Conservation (phyloP, 192 early-diverging fungal species). For the Entophlyctis luteolus region DNA sequence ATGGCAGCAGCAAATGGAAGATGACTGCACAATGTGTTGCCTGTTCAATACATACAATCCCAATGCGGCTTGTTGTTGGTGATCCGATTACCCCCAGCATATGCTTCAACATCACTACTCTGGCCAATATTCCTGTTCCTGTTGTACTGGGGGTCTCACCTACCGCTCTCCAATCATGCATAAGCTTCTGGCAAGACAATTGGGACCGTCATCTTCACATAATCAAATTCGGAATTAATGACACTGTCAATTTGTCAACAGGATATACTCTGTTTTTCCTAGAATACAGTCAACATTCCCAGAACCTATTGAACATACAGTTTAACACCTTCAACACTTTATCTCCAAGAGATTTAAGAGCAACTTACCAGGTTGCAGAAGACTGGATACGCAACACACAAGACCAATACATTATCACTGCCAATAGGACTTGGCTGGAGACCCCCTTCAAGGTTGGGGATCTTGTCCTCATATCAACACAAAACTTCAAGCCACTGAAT, state of each 20-base stretch:
- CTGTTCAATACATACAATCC: too few relatives aligned
- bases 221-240: conserved; percentile 44
- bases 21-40: too few relatives aligned
- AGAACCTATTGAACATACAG: neutral
- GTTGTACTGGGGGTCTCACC: too few relatives aligned
- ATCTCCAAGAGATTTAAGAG: neutral
- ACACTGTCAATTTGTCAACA: conserved; percentile 34
- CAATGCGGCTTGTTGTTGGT: too few relatives aligned
- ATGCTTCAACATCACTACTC: too few relatives aligned
- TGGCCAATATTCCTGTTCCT: too few relatives aligned
- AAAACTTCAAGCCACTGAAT: conserved; percentile 6
- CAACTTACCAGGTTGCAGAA: conserved; percentile 8
- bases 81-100: too few relatives aligned
- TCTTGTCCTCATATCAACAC: conserved; percentile 4
- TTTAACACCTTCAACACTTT: neutral
- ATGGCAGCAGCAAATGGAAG: too few relatives aligned
- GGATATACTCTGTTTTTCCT: conserved; percentile 18
- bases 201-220: neutral
- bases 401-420: neutral
- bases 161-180: too few relatives aligned
- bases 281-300: neutral
- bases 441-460: conserved; percentile 18
- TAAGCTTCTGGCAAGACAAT: too few relatives aligned
- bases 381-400: conserved; percentile 10
- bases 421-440: conserved; percentile 4